A percentile compares a stretch with the other conserved stretches of the same genome.
Evolutionary conservation across 2,329 filamentous ascomycete genomes (phyloP).

Genomic region (Epicoccum sorghinum): DNA sequence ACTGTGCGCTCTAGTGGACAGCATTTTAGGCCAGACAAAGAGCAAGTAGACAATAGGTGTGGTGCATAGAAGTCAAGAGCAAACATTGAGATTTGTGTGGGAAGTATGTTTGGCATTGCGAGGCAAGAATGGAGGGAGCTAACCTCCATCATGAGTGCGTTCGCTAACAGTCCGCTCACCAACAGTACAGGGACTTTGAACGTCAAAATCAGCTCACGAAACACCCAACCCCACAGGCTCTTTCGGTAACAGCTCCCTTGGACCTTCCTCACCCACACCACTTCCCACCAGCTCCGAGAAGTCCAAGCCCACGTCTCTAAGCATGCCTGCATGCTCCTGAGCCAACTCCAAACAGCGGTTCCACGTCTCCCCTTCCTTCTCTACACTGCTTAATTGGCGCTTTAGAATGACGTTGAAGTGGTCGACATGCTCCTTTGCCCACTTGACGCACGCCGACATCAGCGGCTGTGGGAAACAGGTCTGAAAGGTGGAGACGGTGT

Average conservation of each 20-base stretch:
- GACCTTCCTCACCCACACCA: constrained; percentile 20
- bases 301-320: constrained; percentile 86
- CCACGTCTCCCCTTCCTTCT: constrained; percentile 77
- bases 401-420: constrained; percentile 84
- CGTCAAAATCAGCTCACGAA: not conserved
- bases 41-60: too few relatives aligned
- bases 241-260: not conserved
- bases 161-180: too few relatives aligned
- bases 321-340: constrained; percentile 76
- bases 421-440: constrained; percentile 96
- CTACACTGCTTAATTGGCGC: constrained; percentile 85
- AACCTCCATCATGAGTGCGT: too few relatives aligned
- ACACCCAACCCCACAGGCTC: constrained; percentile 40
- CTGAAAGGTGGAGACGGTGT: constrained; percentile 90
- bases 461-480: constrained; percentile 76
- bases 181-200: too few relatives aligned
- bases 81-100: too few relatives aligned
- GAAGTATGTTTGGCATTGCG: too few relatives aligned
- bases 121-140: too few relatives aligned
- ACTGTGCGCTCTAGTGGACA: too few relatives aligned
- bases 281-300: constrained; percentile 80
- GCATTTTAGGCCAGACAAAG: too few relatives aligned
- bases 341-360: constrained; percentile 82
- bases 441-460: constrained; percentile 95
- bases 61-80: too few relatives aligned